Conservation (phyloP, 805 yeast genomes). For the Candida argentea region DNA sequence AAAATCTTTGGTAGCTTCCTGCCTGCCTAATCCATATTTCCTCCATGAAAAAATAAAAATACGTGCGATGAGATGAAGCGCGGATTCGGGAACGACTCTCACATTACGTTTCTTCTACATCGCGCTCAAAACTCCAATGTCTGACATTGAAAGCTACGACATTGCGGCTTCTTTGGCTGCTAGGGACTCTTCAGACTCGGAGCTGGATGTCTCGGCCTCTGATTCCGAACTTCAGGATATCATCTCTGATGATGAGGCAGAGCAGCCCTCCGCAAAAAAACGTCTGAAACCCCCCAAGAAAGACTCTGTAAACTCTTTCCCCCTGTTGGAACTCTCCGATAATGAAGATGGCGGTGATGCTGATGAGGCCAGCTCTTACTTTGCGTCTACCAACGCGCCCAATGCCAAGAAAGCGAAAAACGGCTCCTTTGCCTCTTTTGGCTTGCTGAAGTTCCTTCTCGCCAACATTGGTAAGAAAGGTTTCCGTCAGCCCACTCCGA, state of each 20-base stretch:
- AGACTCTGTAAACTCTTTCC: slow-evolving; percentile 24
- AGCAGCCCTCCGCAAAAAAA: slow-evolving; percentile 11
- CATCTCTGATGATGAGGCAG: slow-evolving; percentile 43
- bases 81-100: too few species aligned
- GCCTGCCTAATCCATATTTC: too few species aligned
- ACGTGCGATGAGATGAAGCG: too few species aligned
- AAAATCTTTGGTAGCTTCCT: too few species aligned
- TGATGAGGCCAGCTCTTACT: slow-evolving; percentile 25
- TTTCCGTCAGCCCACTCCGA: slow-evolving; percentile 92
- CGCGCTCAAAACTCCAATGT: too few species aligned
- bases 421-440: slow-evolving; percentile 86
- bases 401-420: slow-evolving; percentile 51
- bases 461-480: slow-evolving; percentile 75
- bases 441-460: slow-evolving; percentile 64
- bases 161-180: slow-evolving; percentile 52
- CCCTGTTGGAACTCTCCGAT: slow-evolving; percentile 38
- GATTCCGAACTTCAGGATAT: slow-evolving; percentile 40
- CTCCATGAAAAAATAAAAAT: too few species aligned
- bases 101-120: too few species aligned
- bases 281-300: slow-evolving; percentile 18
- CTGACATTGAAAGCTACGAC: slow-evolving; percentile 43
- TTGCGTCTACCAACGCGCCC: slow-evolving; percentile 32
- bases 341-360: slow-evolving; percentile 21
- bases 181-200: slow-evolving; percentile 24
- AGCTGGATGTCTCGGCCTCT: slow-evolving; percentile 17